Conservation (phyloP, 2,329 filamentous ascomycete species). For the Graphilbum fragrans region DNA sequence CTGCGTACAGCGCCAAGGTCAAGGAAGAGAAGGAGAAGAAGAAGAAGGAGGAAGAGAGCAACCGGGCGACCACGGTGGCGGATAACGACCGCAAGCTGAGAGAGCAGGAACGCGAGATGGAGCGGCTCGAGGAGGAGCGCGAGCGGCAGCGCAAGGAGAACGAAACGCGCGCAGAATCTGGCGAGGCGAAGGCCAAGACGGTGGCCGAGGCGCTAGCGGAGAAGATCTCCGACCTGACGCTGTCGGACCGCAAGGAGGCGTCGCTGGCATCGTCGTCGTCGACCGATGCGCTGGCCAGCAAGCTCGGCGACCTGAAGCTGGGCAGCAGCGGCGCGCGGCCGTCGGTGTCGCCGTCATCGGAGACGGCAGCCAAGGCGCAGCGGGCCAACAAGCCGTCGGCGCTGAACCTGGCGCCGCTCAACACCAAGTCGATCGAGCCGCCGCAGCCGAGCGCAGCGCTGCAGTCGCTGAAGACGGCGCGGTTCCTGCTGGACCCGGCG, state of each 20-base stretch:
- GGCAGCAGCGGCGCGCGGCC: conserved; percentile 17
- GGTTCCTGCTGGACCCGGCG: conserved; percentile 70
- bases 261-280: neutral
- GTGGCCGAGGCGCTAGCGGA: conserved; percentile 39
- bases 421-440: conserved; percentile 76
- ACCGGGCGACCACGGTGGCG: conserved; percentile 6
- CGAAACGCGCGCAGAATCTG: conserved; percentile 31
- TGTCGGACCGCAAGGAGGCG: conserved; percentile 31
- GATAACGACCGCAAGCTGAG: conserved; percentile 41
- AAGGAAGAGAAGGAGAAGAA: conserved; percentile 7
- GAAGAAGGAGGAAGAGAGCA: conserved; percentile 9
- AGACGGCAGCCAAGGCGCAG: conserved; percentile 42
- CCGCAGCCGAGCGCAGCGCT: conserved; percentile 89
- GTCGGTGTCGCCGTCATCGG: conserved; percentile 12
- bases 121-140: conserved; percentile 59
- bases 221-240: conserved; percentile 22
- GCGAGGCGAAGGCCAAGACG: conserved; percentile 26
- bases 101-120: conserved; percentile 62
- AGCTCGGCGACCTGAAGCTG: conserved; percentile 40
- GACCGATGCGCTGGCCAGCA: conserved; percentile 29
- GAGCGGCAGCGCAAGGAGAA: conserved; percentile 41
- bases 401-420: conserved; percentile 73
- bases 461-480: conserved; percentile 82
- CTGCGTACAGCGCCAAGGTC: conserved; percentile 9
- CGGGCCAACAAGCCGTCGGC: conserved; percentile 64